These are phyloP conservation scores for Waltergamsia citrina DNA, from an alignment of 2,329 filamentous ascomycete species.

Conservation along the genomic window DNA sequence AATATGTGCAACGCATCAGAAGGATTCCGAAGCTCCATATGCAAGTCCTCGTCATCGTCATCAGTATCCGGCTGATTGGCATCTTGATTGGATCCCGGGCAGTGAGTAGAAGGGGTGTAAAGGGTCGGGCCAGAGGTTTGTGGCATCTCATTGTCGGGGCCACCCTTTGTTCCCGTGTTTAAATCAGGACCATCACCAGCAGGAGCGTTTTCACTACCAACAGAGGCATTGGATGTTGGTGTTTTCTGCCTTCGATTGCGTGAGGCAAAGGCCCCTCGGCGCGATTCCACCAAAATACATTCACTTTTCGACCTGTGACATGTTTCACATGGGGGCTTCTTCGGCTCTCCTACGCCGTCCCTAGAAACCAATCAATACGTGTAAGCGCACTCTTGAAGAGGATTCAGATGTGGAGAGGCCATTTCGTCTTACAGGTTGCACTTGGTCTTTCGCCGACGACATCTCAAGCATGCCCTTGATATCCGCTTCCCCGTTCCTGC, in stretches of 20 bases:
- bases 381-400: no score
- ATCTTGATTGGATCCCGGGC: no score
- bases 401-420: background rate
- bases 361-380: background rate
- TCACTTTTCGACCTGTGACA: slow-evolving; percentile 4
- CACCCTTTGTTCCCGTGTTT: background rate
- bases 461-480: slow-evolving; percentile 7
- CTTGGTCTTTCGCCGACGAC: slow-evolving; percentile 8
- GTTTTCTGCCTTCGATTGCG: no score
- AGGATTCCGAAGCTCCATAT: slow-evolving; percentile 8
- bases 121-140: background rate
- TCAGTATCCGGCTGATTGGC: background rate
- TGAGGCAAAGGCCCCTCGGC: slow-evolving; percentile 2
- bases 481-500: slow-evolving; percentile 6
- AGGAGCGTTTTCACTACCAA: no score
- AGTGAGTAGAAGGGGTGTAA: no score
- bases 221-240: no score
- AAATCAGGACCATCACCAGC: no score
- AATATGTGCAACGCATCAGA: slow-evolving; percentile 9
- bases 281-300: slow-evolving; percentile 3
- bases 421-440: slow-evolving; percentile 7
- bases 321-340: slow-evolving; percentile 4
- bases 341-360: slow-evolving; percentile 4
- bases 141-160: background rate
- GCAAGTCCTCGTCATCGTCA: slow-evolving; percentile 2